Percentiles rank a stretch among this genome's conserved stretches.
Evolutionary conservation across 805 yeast species (phyloP).

Genomic region (Starmerella floris): DNA sequence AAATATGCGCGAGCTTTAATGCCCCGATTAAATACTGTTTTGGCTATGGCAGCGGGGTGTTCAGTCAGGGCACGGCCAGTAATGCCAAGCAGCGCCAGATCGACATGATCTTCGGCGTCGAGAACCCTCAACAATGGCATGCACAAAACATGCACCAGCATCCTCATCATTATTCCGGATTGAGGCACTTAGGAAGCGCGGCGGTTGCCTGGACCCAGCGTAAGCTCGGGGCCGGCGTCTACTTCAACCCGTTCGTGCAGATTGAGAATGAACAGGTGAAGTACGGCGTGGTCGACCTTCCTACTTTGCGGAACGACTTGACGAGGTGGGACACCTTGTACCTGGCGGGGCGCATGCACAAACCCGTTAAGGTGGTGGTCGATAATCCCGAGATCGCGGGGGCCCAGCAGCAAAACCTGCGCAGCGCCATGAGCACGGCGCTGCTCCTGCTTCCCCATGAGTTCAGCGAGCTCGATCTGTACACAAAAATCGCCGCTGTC

Average conservation of each 20-base stretch:
- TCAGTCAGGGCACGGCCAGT: slow-evolving; percentile 50
- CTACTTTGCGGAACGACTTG: slow-evolving; percentile 51
- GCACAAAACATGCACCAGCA: slow-evolving; percentile 49
- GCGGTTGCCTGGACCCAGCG: slow-evolving; percentile 47
- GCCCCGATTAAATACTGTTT: slow-evolving; percentile 70
- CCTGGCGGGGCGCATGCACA: slow-evolving; percentile 84
- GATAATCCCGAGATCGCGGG: slow-evolving; percentile 27
- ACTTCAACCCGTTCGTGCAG: slow-evolving; percentile 79
- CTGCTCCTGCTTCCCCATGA: slow-evolving; percentile 36
- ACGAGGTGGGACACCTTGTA: slow-evolving; percentile 78
- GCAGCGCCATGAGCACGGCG: slow-evolving; percentile 63
- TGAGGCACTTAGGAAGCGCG: slow-evolving; percentile 47
- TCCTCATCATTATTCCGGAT: slow-evolving; percentile 65
- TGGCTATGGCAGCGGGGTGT: slow-evolving; percentile 93
- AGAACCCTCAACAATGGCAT: slow-evolving; percentile 67
- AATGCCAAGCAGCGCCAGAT: slow-evolving; percentile 40
- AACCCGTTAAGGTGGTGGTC: slow-evolving; percentile 69
- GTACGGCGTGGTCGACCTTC: slow-evolving; percentile 70
- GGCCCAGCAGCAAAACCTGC: slow-evolving; percentile 44
- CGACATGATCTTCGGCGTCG: slow-evolving; percentile 74
- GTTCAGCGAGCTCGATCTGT: slow-evolving; percentile 53
- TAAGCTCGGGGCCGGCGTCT: slow-evolving; percentile 69
- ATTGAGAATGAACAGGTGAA: slow-evolving; percentile 52
- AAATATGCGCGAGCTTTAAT: slow-evolving; percentile 43
- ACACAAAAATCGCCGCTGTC: slow-evolving; percentile 59